A percentile compares a stretch with the other conserved stretches of the same genome.
These are phyloP conservation scores for Naganishia randhawae DNA, from an alignment of 768 basidiomycete genomes.

Conservation along the genomic window DNA sequence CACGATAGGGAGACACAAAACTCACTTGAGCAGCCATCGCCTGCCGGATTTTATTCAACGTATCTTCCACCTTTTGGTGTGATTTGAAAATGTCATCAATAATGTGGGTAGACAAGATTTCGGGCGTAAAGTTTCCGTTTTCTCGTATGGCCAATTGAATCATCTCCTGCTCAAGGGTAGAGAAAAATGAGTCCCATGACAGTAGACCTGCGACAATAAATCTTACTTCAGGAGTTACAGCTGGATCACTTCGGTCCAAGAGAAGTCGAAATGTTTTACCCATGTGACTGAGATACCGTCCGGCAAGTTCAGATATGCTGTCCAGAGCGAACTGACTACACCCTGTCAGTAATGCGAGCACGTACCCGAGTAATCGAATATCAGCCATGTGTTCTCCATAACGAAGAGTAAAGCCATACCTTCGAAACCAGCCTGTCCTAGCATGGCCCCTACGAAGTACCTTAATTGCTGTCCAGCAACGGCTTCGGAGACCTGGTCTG, in stretches of 20 bases:
- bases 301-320: constrained; percentile 68
- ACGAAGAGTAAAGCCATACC: constrained; percentile 56
- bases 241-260: constrained; percentile 70
- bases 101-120: constrained; percentile 80
- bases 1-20: constrained; percentile 34
- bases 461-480: constrained; percentile 37
- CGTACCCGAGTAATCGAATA: background rate
- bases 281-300: constrained; percentile 78
- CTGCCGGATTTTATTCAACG: constrained; percentile 79
- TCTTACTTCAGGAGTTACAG: constrained; percentile 80
- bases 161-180: constrained; percentile 67
- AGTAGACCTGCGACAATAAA: background rate
- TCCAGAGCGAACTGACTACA: constrained; percentile 72
- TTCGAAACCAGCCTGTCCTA: constrained; percentile 91
- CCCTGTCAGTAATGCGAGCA: constrained; percentile 58
- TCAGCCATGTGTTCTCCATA: background rate
- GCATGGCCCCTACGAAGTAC: constrained; percentile 50
- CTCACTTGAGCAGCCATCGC: constrained; percentile 77
- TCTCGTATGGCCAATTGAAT: constrained; percentile 69
- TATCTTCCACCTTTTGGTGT: constrained; percentile 67
- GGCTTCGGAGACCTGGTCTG: constrained; percentile 22
- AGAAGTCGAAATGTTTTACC: constrained; percentile 79
- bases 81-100: constrained; percentile 82
- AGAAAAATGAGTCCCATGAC: background rate
- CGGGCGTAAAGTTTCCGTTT: constrained; percentile 65